Conservation (phyloP, 148 eudicot species). For the Nyssa sinensis region DNA sequence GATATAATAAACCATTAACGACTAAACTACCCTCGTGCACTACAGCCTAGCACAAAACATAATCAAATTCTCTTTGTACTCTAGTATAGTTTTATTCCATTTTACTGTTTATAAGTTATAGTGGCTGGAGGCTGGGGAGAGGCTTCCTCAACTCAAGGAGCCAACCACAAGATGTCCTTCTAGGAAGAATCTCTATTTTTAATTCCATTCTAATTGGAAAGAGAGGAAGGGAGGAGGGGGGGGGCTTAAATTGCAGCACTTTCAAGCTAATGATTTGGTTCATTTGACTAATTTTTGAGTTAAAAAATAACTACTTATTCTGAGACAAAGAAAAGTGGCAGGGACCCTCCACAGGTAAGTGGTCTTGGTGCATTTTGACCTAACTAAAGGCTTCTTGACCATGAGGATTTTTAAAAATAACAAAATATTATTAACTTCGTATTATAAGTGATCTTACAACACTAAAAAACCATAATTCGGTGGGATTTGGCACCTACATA, state of each 20-base stretch:
- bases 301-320: not conserved
- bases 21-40: conserved; percentile 17
- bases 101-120: conserved; percentile 15
- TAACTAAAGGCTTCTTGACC: conserved; percentile 2
- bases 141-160: conserved; percentile 37
- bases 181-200: conserved; percentile 18
- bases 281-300: conserved; percentile 16
- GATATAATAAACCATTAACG: conserved; percentile 16
- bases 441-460: not conserved
- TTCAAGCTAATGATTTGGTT: conserved; percentile 19
- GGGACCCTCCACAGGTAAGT: conserved; percentile 24
- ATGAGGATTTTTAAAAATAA: not conserved
- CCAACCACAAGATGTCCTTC: conserved; percentile 32
- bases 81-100: conserved; percentile 10
- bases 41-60: conserved; percentile 30
- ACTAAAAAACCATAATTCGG: not conserved
- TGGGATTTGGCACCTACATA: not conserved
- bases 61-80: conserved; percentile 21
- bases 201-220: conserved; percentile 6
- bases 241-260: not conserved
- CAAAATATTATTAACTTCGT: not conserved
- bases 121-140: not conserved
- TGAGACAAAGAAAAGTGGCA: conserved; percentile 17
- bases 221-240: no score
- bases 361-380: conserved; percentile 17